Base-by-base conservation (phyloP, 768 basidiomycete genomes). In the Pisolithus sp. region DNA sequence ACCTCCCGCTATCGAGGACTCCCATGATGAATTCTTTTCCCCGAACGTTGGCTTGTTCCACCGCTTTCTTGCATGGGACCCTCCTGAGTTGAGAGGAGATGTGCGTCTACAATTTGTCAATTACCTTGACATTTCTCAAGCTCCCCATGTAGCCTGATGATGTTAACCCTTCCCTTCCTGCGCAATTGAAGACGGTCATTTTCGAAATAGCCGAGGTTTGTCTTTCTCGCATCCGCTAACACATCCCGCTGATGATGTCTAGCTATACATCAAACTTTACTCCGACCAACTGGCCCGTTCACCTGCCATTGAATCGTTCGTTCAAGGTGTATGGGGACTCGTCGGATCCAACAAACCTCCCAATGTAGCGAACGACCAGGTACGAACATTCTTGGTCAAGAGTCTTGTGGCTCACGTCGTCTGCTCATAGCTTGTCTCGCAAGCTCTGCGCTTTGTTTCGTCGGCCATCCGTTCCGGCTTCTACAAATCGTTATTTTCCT, bases 1-100 rank as follows among this genome's bases (percentile, higher is more conserved):
- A 17, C 96, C 94, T 4, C 92, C 93, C 13, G 86, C 84, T 57
- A 85, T 99, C 59, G 96, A 99, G 65, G 96, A 98, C 61, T 74
- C 82, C 24, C 82, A 93, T 53, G 73, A 77, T 18, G 80, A 86
- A 54, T 96, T 95, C 66, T 96, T 97, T 67, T 83, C 76, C 4
- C 73, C 82, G 1, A 71, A 71, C 0, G 71, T 67, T 3, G 89
- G 89, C 2, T 83, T 82, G 73, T 87, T 97, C 64, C 81, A 91
- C 53, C 79, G 77, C 51, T 89, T 96, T 60, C 69, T 98, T 55
- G 71, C 73, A 5, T 95, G 90, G 90, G 81, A 93, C 61, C 81
- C 86, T 2, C 69, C 72, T 1, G 75, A 85, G 56, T 71, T 93
- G 31, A 75, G 69, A 50, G 81, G 78, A 28, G 89, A 91, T 60